These are phyloP conservation scores for Candida broadrunensis DNA, from an alignment of 805 yeast species.

Conservation along the genomic window DNA sequence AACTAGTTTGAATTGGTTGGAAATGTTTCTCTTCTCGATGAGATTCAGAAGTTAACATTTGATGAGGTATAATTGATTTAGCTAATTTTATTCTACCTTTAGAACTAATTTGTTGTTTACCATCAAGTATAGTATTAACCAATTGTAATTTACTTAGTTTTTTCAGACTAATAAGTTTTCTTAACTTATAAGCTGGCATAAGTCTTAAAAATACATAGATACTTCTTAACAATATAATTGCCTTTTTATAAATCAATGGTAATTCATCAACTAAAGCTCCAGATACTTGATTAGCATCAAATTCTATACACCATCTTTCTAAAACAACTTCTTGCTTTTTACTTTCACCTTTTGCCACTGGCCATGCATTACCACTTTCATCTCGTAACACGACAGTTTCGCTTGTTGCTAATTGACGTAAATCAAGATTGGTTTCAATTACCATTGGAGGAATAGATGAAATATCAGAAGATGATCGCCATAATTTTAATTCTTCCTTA, in stretches of 20 bases:
- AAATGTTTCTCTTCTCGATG: constrained; percentile 64
- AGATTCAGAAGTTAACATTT: constrained; percentile 31
- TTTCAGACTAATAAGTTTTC: constrained; percentile 25
- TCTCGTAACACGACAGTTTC: constrained; percentile 62
- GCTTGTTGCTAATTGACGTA: constrained; percentile 52
- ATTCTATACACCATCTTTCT: constrained; percentile 90
- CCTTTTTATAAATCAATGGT: constrained; percentile 68
- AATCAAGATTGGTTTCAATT: constrained; percentile 76
- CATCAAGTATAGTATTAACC: constrained; percentile 67
- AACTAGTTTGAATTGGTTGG: constrained; percentile 68
- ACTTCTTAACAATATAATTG: constrained; percentile 70
- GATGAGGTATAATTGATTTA: constrained; percentile 53
- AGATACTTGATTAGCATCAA: constrained; percentile 49
- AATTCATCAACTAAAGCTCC: constrained; percentile 47
- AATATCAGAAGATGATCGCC: constrained; percentile 51
- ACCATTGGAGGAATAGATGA: constrained; percentile 72
- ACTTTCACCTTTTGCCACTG: constrained; percentile 53
- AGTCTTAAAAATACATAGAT: constrained; percentile 63
- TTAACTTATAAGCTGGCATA: constrained; percentile 68
- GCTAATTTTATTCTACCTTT: constrained; percentile 85
- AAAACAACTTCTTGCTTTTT: constrained; percentile 82
- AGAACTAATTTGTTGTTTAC: constrained; percentile 72
- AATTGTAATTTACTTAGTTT: constrained; percentile 34
- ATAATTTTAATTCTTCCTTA: constrained; percentile 58
- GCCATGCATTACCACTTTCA: constrained; percentile 50